Percentiles rank a stretch among this genome's conserved stretches.
phyloP scores from a whole-genome alignment of 1,284 basidiomycete genomes.

The Rhodotorula sp. region DNA sequence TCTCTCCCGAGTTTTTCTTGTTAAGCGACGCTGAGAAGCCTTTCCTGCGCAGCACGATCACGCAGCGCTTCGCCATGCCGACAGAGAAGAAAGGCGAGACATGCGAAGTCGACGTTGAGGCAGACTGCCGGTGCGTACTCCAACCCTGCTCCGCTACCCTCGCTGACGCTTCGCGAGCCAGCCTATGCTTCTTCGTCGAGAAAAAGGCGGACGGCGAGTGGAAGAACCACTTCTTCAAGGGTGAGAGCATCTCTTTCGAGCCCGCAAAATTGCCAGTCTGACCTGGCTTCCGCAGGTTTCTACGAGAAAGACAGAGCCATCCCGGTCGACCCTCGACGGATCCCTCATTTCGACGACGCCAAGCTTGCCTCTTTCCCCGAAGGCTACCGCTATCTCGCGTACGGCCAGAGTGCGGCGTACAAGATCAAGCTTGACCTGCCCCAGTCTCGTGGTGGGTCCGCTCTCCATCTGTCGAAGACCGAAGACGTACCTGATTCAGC shows the following conservation, averaged over 20 bases:
- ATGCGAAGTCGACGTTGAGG: conserved; percentile 46
- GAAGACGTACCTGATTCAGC: neutral
- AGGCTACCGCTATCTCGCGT: conserved; percentile 45
- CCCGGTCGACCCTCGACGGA: conserved; percentile 45
- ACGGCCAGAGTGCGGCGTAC: conserved; percentile 38
- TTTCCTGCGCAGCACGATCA: conserved; percentile 41
- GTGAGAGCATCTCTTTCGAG: neutral
- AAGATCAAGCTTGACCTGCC: conserved; percentile 44
- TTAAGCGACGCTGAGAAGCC: neutral
- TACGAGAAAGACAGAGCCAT: conserved; percentile 46
- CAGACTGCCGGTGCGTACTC: conserved; percentile 42
- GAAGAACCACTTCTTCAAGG: conserved; percentile 45
- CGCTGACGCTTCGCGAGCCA: neutral
- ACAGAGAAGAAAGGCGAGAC: conserved; percentile 33
- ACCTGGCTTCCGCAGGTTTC: conserved; percentile 17
- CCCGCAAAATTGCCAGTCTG: neutral
- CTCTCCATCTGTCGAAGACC: neutral
- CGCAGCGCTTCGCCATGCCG: conserved; percentile 45
- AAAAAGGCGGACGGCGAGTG: conserved; percentile 39
- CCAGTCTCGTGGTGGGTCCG: conserved; percentile 20
- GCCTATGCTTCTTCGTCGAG: conserved; percentile 46
- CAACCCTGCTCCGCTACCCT: neutral
- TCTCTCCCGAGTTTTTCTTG: accelerated
- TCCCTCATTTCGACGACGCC: conserved; percentile 44
- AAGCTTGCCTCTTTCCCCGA: conserved; percentile 43